phyloP scores from a whole-genome alignment of 164 flowering plant genomes.

The Liriodendron chinense region DNA sequence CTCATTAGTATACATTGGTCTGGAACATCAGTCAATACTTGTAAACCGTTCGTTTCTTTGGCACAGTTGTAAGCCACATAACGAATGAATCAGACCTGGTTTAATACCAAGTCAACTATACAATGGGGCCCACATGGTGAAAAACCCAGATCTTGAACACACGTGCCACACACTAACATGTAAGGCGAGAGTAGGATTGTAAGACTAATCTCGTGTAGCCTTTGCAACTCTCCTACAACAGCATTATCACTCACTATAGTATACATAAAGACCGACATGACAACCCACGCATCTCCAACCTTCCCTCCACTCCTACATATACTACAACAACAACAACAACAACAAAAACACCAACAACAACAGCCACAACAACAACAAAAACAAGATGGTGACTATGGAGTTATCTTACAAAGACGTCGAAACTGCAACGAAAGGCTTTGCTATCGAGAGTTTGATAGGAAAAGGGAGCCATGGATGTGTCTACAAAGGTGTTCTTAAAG shows the following conservation, averaged over 20 bases:
- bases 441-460: conserved; percentile 46
- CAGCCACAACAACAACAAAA: background rate
- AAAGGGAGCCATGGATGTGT: conserved; percentile 84
- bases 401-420: conserved; percentile 46
- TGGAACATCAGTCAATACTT: too few relatives aligned
- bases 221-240: background rate
- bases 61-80: too few relatives aligned
- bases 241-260: background rate
- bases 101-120: too few relatives aligned
- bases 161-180: too few relatives aligned
- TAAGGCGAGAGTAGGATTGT: too few relatives aligned
- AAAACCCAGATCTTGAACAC: too few relatives aligned
- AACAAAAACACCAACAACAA: background rate
- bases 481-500: conserved; percentile 44
- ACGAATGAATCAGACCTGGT: too few relatives aligned
- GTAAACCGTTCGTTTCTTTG: too few relatives aligned
- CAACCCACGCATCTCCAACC: background rate
- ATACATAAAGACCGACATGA: background rate
- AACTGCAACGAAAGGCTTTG: conserved; percentile 54
- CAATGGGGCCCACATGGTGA: too few relatives aligned
- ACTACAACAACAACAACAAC: too few relatives aligned
- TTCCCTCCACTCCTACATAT: too few relatives aligned
- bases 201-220: background rate
- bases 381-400: background rate
- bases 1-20: too few relatives aligned